Percentiles rank a stretch among this genome's conserved stretches.
Evolutionary conservation across 2,329 filamentous ascomycete species (phyloP).

Genomic region (Calonectria leucothoes): DNA sequence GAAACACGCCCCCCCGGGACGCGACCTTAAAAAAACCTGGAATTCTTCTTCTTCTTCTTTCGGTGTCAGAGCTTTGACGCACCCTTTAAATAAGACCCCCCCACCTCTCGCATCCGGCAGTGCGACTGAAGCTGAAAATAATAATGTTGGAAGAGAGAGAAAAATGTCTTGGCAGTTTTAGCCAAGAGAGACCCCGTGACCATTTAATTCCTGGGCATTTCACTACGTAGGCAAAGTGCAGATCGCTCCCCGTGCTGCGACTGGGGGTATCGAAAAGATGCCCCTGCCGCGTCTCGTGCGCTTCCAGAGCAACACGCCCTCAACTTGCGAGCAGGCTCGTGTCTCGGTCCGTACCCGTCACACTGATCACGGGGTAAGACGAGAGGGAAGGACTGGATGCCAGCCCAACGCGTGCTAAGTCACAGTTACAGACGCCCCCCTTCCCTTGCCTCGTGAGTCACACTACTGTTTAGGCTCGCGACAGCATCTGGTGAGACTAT

Average conservation of each 20-base stretch:
- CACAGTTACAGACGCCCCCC: neutral
- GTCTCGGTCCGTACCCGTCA: slow-evolving; percentile 6
- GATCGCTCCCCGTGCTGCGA: neutral
- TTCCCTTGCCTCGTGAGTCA: neutral
- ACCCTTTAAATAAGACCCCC: neutral
- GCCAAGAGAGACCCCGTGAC: slow-evolving; percentile 5
- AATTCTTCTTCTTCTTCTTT: neutral
- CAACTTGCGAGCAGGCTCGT: neutral
- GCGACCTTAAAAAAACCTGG: neutral
- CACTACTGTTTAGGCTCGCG: neutral
- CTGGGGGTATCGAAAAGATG: neutral
- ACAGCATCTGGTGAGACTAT: neutral
- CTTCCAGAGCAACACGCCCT: neutral
- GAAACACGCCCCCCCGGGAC: neutral
- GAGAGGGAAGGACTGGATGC: neutral
- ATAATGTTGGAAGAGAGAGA: neutral
- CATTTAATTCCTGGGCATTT: neutral
- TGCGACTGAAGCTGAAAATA: neutral
- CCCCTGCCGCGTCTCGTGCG: neutral
- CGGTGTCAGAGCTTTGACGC: neutral
- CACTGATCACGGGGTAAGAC: neutral
- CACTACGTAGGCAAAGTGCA: neutral
- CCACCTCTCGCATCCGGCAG: neutral
- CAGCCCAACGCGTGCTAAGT: neutral
- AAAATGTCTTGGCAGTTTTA: neutral